These are phyloP conservation scores for Poterioochromonas sp. DNA, from an alignment of 352 stramenopile species.

Conservation along the genomic window DNA sequence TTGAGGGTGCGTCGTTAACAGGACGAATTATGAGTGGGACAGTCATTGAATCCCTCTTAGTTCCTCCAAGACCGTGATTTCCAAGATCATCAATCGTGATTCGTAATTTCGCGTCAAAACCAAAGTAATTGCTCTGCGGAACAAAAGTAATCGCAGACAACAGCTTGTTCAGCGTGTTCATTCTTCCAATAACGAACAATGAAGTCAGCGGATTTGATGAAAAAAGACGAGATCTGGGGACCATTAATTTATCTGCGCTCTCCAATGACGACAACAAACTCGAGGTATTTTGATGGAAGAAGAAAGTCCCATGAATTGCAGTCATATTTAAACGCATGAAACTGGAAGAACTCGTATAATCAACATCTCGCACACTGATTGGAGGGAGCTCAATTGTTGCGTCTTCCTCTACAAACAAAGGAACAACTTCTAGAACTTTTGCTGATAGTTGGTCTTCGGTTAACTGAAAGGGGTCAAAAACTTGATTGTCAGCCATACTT, in stretches of 20 bases:
- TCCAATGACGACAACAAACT: background rate
- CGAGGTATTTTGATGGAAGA: background rate
- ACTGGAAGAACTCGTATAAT: background rate
- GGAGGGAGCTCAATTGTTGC: background rate
- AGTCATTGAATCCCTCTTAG: background rate
- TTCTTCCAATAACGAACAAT: background rate
- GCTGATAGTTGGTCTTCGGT: background rate
- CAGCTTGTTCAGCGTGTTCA: background rate
- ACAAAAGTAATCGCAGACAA: background rate
- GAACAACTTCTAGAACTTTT: background rate
- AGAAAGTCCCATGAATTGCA: background rate
- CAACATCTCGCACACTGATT: background rate
- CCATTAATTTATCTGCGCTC: background rate
- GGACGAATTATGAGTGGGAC: background rate
- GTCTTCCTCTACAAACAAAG: background rate
- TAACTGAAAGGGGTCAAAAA: background rate
- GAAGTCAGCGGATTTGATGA: background rate
- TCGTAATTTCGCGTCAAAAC: background rate
- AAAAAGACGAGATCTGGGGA: background rate
- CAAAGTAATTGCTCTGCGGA: background rate
- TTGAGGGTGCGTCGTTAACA: background rate
- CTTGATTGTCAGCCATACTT: background rate
- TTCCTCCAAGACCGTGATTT: background rate
- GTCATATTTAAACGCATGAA: background rate
- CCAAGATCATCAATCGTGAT: background rate